These are phyloP conservation scores for Chenopodium quinoa DNA, from an alignment of 148 eudicot species.

Conservation along the genomic window DNA sequence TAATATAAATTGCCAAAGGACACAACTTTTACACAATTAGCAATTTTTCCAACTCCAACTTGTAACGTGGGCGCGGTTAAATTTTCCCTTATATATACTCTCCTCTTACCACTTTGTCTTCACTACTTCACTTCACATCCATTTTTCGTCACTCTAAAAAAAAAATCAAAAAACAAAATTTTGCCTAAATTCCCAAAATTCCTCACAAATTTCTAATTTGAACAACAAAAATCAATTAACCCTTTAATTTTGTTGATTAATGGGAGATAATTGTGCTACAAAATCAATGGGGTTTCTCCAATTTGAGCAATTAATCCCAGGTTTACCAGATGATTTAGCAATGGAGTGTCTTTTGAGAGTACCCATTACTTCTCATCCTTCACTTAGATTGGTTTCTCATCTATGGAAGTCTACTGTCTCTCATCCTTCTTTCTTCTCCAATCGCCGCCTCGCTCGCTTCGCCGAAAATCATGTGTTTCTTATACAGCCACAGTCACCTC, in stretches of 20 bases:
- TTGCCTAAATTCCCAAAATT: not conserved
- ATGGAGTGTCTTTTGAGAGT: conserved; percentile 32
- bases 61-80: no score
- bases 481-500: conserved; percentile 23
- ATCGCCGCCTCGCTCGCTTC: conserved; percentile 8
- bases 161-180: not conserved
- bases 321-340: conserved; percentile 36
- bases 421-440: conserved; percentile 23
- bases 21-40: no score
- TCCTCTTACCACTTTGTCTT: no score
- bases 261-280: not conserved
- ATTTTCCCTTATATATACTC: no score
- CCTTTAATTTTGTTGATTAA: not conserved
- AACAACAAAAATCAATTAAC: not conserved
- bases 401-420: conserved; percentile 30
- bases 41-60: no score
- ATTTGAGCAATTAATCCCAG: conserved; percentile 23
- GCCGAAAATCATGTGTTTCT: conserved; percentile 29
- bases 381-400: conserved; percentile 28
- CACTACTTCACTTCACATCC: not conserved
- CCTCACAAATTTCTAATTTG: not conserved
- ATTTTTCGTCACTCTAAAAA: not conserved
- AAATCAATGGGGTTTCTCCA: not conserved
- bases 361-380: conserved; percentile 27
- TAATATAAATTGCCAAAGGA: no score